Conservation (phyloP, 352 stramenopile genomes). For the Pythium apleroticum region DNA sequence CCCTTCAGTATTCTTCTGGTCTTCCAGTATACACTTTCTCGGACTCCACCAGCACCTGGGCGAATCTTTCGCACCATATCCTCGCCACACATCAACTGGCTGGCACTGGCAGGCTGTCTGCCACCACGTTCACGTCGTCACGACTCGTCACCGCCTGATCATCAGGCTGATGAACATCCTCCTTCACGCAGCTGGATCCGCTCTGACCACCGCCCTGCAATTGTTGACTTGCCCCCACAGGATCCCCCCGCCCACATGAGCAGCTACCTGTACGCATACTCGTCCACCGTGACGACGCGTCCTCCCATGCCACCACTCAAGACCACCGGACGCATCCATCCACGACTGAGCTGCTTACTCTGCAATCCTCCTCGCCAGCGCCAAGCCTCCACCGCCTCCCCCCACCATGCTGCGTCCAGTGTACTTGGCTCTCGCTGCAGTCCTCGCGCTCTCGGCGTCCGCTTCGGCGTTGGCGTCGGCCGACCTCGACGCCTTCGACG, state of each 20-base stretch:
- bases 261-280: background rate
- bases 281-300: background rate
- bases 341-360: slow-evolving; percentile 6
- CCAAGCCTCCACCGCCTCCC: background rate
- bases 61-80: no score
- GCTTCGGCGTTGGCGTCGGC: slow-evolving; percentile 19
- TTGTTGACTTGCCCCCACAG: background rate
- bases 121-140: no score
- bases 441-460: background rate
- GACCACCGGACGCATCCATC: background rate
- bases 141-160: no score
- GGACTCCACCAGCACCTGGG: no score
- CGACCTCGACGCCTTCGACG: slow-evolving; percentile 39
- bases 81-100: no score
- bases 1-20: no score
- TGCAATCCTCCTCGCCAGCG: slow-evolving; percentile 7
- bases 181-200: no score
- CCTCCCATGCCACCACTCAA: background rate
- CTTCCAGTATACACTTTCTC: no score
- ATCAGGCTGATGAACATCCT: no score
- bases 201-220: background rate
- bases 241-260: background rate
- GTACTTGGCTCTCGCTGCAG: background rate
- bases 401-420: slow-evolving; percentile 11
- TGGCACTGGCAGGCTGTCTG: no score